Conservation (phyloP, 305 asterid species). For the Ajuga reptans region DNA sequence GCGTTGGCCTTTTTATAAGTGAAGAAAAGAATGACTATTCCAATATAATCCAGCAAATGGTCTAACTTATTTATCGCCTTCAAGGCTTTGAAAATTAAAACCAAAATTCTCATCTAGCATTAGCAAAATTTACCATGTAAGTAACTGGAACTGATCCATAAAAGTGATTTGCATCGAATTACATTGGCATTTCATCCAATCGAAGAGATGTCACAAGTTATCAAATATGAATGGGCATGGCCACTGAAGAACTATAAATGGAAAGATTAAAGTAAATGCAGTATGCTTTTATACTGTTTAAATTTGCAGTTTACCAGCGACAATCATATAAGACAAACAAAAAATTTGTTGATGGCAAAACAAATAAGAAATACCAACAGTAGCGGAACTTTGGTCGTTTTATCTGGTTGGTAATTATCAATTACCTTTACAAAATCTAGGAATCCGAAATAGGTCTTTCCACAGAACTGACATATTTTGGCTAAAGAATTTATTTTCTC, state of each 20-base stretch:
- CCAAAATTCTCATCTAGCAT: background rate
- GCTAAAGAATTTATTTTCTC: too few relatives aligned
- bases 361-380: background rate
- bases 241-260: background rate
- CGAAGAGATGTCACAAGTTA: background rate
- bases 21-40: background rate
- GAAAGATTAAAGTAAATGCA: background rate
- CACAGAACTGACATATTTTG: too few relatives aligned
- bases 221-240: background rate
- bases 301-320: background rate
- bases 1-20: background rate
- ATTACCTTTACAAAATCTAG: too few relatives aligned
- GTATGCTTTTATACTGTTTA: background rate
- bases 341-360: background rate
- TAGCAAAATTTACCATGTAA: background rate
- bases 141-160: background rate
- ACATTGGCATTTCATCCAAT: background rate
- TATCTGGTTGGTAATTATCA: too few relatives aligned
- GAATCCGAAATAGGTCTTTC: too few relatives aligned
- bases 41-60: background rate
- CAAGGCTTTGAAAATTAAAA: background rate
- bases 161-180: background rate
- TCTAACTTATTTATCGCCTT: background rate
- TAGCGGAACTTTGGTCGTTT: too few relatives aligned
- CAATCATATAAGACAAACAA: background rate